Evolutionary conservation across 2,329 filamentous ascomycete genomes (phyloP).

Genomic region (Claviceps spartinae): DNA sequence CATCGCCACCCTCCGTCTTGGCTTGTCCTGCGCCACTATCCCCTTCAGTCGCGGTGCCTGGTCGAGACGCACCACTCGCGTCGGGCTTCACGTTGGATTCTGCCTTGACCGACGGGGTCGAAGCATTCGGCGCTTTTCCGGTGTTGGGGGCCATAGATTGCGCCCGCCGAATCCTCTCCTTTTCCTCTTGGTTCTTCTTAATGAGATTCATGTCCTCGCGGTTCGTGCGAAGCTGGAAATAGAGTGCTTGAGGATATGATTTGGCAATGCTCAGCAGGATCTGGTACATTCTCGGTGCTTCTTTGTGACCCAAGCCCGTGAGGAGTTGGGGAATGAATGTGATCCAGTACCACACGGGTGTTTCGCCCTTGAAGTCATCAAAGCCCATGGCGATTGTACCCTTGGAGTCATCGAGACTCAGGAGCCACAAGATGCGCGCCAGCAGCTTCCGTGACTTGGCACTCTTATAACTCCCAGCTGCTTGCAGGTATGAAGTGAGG

Average conservation of each 20-base stretch:
- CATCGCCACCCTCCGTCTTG: slow-evolving; percentile 32
- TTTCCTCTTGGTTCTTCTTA: slow-evolving; percentile 74
- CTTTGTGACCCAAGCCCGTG: slow-evolving; percentile 79
- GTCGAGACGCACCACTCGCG: slow-evolving; percentile 27
- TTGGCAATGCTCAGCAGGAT: slow-evolving; percentile 91
- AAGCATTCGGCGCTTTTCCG: slow-evolving; percentile 27
- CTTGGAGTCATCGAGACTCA: slow-evolving; percentile 83
- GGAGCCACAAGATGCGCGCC: slow-evolving; percentile 83
- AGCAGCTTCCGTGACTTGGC: slow-evolving; percentile 91
- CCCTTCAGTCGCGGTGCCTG: slow-evolving; percentile 38
- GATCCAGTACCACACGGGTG: slow-evolving; percentile 98
- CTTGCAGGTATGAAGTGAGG: slow-evolving; percentile 90
- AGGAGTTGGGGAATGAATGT: slow-evolving; percentile 96
- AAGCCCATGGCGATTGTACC: slow-evolving; percentile 76
- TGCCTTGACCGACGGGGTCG: slow-evolving; percentile 38
- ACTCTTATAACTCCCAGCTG: slow-evolving; percentile 91
- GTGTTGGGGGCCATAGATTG: slow-evolving; percentile 30
- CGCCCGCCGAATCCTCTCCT: slow-evolving; percentile 45
- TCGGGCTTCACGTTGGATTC: slow-evolving; percentile 28
- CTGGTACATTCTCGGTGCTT: slow-evolving; percentile 72
- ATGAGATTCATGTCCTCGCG: slow-evolving; percentile 87
- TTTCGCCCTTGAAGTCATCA: slow-evolving; percentile 93
- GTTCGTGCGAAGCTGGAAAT: slow-evolving; percentile 88
- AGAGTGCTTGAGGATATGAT: slow-evolving; percentile 86
- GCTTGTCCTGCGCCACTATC: slow-evolving; percentile 21